Base-by-base conservation (phyloP, 2,329 filamentous ascomycete species). In the Moelleriella libera region DNA sequence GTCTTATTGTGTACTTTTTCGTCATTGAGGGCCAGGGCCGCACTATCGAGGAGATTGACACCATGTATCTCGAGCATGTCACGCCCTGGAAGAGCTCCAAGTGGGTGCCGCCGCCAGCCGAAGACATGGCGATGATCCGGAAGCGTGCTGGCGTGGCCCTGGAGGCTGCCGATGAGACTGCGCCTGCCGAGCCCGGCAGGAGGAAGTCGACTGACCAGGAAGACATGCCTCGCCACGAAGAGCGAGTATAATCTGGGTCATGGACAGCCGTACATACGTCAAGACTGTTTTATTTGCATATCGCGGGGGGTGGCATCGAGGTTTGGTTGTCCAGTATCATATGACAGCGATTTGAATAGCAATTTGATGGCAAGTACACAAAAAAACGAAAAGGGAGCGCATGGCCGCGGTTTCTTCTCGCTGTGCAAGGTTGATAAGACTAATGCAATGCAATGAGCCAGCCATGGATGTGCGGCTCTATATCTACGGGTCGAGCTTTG, bases 21-120 rank as follows among this genome's bases (percentile, higher is more conserved):
- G 75, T 88, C 46, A 78, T 83, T 48, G 85, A 89, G 60, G 80
- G 76, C 43, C 80, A 85, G 58, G 84, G 82, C 46, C 75, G 83
- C 5, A 81, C 78, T 0, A 71, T 90, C 1, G 85, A 90, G 65
- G 83, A 89, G 61, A 83, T 90, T 48, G 85, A 90, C 56, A 82
- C 79, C 44, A 85, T 85, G 81, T 88, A 88, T 53, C 69, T 85
- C 37, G 68, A 82, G 45, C 67, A 67, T 30, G 79, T 86, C 14
- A 75, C 68, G 53, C 80, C 83, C 0, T 77, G 76, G 66, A 75
- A 78, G 68, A 82, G 77, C 54, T 60, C 67, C 43, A 66, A 72
- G 51, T 85, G 75, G 75, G 53, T 64, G 5, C 59, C 69, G 0
- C 69, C 69, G 0, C 58, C 66, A 2, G 64, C 67, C 0, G 67